Percentiles rank a stretch among this genome's conserved stretches.
Evolutionary conservation across 805 yeast species (phyloP).

Genomic region (Priceomyces carsonii): DNA sequence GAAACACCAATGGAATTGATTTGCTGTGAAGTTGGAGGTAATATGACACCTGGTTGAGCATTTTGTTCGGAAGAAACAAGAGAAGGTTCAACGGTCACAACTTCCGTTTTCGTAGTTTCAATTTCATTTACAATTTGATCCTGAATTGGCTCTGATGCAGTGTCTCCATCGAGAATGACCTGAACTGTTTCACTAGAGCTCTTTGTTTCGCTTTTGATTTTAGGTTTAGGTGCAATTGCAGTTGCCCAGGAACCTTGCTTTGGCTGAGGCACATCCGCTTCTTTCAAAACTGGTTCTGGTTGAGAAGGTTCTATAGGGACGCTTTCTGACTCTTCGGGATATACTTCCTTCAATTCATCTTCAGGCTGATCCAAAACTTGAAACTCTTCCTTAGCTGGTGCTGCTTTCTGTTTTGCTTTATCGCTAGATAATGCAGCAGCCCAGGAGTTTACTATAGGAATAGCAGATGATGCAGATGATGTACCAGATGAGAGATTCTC

Average conservation of each 20-base stretch:
- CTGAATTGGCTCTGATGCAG: conserved; percentile 10
- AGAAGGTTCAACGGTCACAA: conserved; percentile 12
- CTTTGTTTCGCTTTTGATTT: conserved; percentile 41
- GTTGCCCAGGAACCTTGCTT: conserved; percentile 68
- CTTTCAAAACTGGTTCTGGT: conserved; percentile 22
- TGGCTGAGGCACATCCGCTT: conserved; percentile 50
- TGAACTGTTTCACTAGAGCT: conserved; percentile 17
- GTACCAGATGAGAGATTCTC: conserved; percentile 12
- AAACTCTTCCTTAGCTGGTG: conserved; percentile 7
- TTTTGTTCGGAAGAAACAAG: conserved; percentile 13
- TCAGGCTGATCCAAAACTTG: conserved; percentile 15
- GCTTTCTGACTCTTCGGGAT: conserved; percentile 12
- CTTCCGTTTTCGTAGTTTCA: conserved; percentile 13
- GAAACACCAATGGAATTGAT: conserved; percentile 56
- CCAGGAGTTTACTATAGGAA: conserved; percentile 37
- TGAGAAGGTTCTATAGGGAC: conserved; percentile 9
- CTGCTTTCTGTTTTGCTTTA: conserved; percentile 29
- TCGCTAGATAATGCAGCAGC: conserved; percentile 44
- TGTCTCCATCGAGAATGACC: conserved; percentile 3
- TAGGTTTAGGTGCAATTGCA: conserved; percentile 51
- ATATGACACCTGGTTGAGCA: conserved; percentile 42
- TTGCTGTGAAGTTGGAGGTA: conserved; percentile 53
- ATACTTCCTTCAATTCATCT: conserved; percentile 14
- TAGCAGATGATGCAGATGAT: conserved; percentile 21
- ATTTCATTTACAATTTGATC: conserved; percentile 9